Conservation (phyloP, 202 grass and related monocot genomes). For the Miscanthus sacchariflorus region DNA sequence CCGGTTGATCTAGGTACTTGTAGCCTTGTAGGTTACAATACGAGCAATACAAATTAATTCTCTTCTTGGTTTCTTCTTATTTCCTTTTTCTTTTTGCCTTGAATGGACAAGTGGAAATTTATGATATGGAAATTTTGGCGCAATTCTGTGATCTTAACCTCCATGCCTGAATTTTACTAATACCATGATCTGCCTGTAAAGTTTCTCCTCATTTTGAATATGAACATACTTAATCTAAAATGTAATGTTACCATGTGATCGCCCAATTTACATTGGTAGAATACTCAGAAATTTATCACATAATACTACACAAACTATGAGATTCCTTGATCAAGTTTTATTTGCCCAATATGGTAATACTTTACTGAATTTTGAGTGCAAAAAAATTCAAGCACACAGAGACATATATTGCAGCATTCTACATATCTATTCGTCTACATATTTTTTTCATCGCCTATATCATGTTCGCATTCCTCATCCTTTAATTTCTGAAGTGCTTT, state of each 20-base stretch:
- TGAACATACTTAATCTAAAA: background rate
- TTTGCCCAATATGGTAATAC: background rate
- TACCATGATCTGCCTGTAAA: background rate
- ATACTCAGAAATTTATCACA: background rate
- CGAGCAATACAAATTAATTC: too few relatives aligned
- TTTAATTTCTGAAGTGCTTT: too few relatives aligned
- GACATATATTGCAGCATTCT: background rate
- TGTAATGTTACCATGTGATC: background rate
- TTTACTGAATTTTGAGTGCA: background rate
- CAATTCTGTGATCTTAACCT: too few relatives aligned
- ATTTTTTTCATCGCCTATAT: too few relatives aligned
- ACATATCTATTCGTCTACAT: too few relatives aligned
- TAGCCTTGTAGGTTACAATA: too few relatives aligned
- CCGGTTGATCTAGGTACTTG: too few relatives aligned
- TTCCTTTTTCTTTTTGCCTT: too few relatives aligned
- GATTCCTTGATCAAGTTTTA: background rate
- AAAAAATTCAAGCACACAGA: background rate
- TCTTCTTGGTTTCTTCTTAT: too few relatives aligned
- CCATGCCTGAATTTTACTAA: background rate
- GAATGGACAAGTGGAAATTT: too few relatives aligned
- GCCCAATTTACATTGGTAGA: background rate
- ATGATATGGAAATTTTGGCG: too few relatives aligned
- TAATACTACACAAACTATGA: background rate
- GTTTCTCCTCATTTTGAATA: background rate
- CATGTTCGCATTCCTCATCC: too few relatives aligned